These are phyloP conservation scores for Sanghuangporus weigelae DNA, from an alignment of 1,284 basidiomycete genomes.

Conservation along the genomic window DNA sequence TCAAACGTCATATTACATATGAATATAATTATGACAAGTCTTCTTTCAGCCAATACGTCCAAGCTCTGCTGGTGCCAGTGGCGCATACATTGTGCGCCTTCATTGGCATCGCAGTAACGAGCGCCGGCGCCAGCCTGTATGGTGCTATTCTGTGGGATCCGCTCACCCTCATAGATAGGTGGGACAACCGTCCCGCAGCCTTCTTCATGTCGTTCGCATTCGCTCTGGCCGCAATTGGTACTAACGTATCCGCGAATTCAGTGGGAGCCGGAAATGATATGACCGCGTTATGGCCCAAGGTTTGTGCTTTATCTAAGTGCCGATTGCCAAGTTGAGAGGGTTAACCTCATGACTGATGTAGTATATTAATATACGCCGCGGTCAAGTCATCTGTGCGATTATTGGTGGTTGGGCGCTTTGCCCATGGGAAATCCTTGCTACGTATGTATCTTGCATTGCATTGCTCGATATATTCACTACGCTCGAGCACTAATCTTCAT, in stretches of 20 bases:
- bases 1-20: constrained; percentile 2
- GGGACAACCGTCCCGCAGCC: constrained; percentile 72
- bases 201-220: constrained; percentile 74
- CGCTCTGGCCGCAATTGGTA: constrained; percentile 64
- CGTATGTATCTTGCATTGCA: constrained; percentile 17
- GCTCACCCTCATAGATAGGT: constrained; percentile 50
- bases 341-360: constrained; percentile 13
- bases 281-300: constrained; percentile 54
- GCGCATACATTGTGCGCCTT: constrained; percentile 57
- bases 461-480: not conserved
- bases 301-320: not conserved
- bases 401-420: constrained; percentile 62
- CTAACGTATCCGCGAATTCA: constrained; percentile 73
- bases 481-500: constrained; percentile 23
- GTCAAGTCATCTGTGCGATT: constrained; percentile 68
- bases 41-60: constrained; percentile 52
- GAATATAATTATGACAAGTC: not conserved
- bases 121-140: constrained; percentile 57
- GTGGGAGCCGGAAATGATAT: constrained; percentile 77
- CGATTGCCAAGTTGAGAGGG: not conserved
- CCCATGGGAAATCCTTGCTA: constrained; percentile 55
- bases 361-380: constrained; percentile 73
- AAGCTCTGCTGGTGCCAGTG: constrained; percentile 65
- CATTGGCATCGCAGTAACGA: constrained; percentile 62
- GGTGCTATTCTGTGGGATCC: constrained; percentile 50